Evolutionary conservation across 768 basidiomycete genomes (phyloP).

Genomic region (Paxillus rubicundulus): DNA sequence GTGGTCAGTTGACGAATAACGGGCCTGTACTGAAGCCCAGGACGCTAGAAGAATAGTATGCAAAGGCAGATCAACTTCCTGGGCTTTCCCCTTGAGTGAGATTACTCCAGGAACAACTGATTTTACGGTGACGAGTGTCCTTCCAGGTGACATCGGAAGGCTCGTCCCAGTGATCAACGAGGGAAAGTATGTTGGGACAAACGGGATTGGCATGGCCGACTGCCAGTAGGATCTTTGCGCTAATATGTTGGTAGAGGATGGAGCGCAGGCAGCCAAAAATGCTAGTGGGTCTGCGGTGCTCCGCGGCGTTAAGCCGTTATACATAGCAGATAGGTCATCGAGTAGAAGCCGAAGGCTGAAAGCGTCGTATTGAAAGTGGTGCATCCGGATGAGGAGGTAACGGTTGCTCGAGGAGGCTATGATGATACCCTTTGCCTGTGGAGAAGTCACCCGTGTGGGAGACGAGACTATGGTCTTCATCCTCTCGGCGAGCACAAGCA

Average conservation of each 20-base stretch:
- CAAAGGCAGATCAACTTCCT: conserved; percentile 34
- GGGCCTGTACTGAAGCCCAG: conserved; percentile 42
- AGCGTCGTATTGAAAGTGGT: conserved; percentile 53
- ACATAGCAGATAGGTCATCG: conserved; percentile 39
- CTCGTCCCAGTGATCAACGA: conserved; percentile 1
- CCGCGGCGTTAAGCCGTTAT: conserved; percentile 24
- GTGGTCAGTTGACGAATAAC: conserved; percentile 22
- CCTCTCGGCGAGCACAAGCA: conserved; percentile 8
- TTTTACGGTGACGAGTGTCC: conserved; percentile 30
- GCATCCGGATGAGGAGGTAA: conserved; percentile 36
- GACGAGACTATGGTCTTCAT: conserved; percentile 24
- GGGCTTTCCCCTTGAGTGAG: conserved; percentile 46
- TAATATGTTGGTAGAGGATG: conserved; percentile 16
- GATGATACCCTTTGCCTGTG: conserved; percentile 23
- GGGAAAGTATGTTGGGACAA: conserved; percentile 29
- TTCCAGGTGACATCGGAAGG: not conserved
- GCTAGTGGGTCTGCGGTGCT: conserved; percentile 23
- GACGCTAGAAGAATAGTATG: conserved; percentile 42
- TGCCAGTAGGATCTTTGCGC: conserved; percentile 38
- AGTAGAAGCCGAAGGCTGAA: conserved; percentile 43
- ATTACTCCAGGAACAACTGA: conserved; percentile 42
- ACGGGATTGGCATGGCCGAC: conserved; percentile 28
- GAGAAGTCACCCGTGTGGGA: conserved; percentile 17
- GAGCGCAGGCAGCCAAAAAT: conserved; percentile 29
- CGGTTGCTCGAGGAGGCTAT: conserved; percentile 8